Percentiles rank a stretch among this genome's conserved stretches.
phyloP scores from a whole-genome alignment of 148 eudicot species.

The Chenopodium berlandieri region DNA sequence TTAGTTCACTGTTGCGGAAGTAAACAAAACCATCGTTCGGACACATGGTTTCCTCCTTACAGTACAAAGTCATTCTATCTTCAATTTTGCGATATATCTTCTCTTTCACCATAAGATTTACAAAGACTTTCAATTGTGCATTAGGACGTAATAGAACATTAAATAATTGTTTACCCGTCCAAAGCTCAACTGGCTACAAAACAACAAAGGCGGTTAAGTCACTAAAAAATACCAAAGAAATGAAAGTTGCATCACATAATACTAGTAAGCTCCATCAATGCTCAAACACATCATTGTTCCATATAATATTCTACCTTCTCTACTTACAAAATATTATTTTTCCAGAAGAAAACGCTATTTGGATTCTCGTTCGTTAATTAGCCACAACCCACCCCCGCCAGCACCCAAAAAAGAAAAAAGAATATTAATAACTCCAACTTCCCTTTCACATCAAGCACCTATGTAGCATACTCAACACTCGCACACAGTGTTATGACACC shows the following conservation, averaged over 20 bases:
- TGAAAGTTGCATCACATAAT: not conserved
- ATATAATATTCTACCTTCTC: not conserved
- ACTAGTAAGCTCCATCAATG: not conserved
- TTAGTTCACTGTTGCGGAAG: slow-evolving; percentile 88
- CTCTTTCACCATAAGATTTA: slow-evolving; percentile 84
- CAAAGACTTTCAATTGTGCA: slow-evolving; percentile 75
- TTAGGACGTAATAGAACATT: slow-evolving; percentile 80
- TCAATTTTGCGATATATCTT: slow-evolving; percentile 49
- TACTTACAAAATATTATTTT: no score
- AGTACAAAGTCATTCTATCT: slow-evolving; percentile 23
- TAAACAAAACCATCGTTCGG: slow-evolving; percentile 85
- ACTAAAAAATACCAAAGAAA: slow-evolving; percentile 11
- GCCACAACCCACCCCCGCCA: not conserved
- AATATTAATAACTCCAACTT: no score
- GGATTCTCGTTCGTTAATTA: not conserved
- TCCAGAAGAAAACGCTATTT: not conserved
- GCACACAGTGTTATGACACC: no score
- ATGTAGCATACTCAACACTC: no score
- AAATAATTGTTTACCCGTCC: slow-evolving; percentile 97
- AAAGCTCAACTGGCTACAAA: slow-evolving; percentile 88
- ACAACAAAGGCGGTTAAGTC: slow-evolving; percentile 21
- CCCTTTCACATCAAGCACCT: no score
- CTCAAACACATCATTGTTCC: not conserved
- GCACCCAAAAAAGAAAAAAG: no score
- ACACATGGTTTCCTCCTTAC: slow-evolving; percentile 66